Conservation (phyloP, 495 filamentous ascomycete species). For the Penicillium antarcticum region DNA sequence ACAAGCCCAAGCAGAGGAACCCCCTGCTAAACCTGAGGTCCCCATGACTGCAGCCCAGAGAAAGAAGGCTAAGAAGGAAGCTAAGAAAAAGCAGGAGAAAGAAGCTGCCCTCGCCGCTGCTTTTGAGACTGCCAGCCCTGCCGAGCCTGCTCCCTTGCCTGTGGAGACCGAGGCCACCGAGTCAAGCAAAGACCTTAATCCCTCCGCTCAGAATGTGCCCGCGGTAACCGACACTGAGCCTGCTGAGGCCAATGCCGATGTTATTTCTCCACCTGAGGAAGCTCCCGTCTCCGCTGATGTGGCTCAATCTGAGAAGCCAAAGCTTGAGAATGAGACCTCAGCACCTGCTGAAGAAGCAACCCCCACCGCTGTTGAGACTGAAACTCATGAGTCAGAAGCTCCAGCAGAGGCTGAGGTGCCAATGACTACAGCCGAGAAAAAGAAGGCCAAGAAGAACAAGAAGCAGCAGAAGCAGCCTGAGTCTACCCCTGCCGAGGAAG, state of each 20-base stretch:
- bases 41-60: conserved; percentile 25
- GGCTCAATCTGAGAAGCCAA: background rate
- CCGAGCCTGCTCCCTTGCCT: background rate
- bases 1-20: background rate
- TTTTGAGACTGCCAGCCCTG: conserved; percentile 5
- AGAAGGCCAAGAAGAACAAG: conserved; percentile 11
- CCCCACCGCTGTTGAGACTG: background rate
- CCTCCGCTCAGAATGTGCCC: background rate
- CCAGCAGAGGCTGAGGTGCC: background rate
- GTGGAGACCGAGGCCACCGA: conserved; percentile 3
- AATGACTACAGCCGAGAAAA: conserved; percentile 6
- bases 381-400: conserved; percentile 1
- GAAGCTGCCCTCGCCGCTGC: conserved; percentile 3
- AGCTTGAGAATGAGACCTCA: background rate
- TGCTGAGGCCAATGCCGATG: background rate
- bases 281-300: background rate
- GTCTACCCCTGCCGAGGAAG: conserved; percentile 13
- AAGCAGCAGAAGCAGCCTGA: conserved; percentile 16
- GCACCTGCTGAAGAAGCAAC: background rate
- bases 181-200: background rate
- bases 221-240: background rate
- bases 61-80: conserved; percentile 36
- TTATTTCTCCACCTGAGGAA: too few relatives aligned
- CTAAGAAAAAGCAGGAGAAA: conserved; percentile 16
- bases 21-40: conserved; percentile 11